Evolutionary conservation across 2,329 filamentous ascomycete species (phyloP), one percentile per base, ranked within the genome.

Genomic region (Trichothecium sympodiale): DNA sequence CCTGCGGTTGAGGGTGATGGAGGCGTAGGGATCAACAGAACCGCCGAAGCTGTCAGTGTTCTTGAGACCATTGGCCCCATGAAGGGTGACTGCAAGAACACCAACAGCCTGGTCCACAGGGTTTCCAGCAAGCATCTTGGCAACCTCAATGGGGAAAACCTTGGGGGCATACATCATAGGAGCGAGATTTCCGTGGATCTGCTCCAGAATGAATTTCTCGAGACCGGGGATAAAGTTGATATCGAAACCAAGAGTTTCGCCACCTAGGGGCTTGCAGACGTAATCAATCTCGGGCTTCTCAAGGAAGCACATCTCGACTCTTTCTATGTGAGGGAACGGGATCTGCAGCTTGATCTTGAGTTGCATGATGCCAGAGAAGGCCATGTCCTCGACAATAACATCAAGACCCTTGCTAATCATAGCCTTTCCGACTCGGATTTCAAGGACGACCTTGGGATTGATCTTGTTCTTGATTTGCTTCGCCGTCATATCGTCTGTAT

Each of bases 161-260:
- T 98, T 94, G 8, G 91, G 91, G 27, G 78, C 80, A 54, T 98
- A 98, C 86, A 98, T 94, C 82, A 98, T 96, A 0, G 91, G 93
- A 2, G 77, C 82, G 34, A 98, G 64, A 52, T 89, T 95, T 43
- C 82, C 83, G 57, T 98, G 93, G 36, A 98, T 94, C 62, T 94
- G 86, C 49, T 98, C 91, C 54, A 84, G 78, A 49, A 98, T 98
- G 60, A 98, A 98, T 38, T 59, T 74, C 57, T 96, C 88, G 17
- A 98, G 71, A 47, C 89, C 89, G 14, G 91, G 91, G 46, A 98
- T 93, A 60, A 98, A 95, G 64, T 95, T 96, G 69, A 98, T 96
- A 52, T 98, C 91, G 55, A 98, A 95, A 28, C 91, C 91, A 44
- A 98, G 85, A 3, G 74, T 88, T 41, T 98, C 91, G 41, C 93